Evolutionary conservation across 768 basidiomycete genomes (phyloP).

Genomic region (Flagelloscypha sp.): DNA sequence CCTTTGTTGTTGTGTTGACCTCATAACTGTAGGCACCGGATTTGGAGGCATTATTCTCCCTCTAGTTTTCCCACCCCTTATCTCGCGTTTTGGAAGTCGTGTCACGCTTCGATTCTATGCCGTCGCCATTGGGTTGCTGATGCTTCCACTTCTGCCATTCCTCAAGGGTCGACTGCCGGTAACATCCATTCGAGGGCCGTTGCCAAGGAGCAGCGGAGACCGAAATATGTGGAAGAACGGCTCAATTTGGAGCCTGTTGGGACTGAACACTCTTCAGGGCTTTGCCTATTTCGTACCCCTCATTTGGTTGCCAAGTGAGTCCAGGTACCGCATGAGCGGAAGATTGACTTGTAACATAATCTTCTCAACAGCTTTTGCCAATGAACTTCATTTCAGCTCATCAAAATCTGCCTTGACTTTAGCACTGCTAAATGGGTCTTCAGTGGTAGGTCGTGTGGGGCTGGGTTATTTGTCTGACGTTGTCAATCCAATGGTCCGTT

Average conservation of each 20-base stretch:
- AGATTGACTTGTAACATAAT: background rate
- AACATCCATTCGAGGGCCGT: constrained; percentile 4
- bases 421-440: constrained; percentile 18
- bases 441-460: constrained; percentile 16
- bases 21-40: constrained; percentile 12
- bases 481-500: constrained; percentile 15
- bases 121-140: constrained; percentile 8
- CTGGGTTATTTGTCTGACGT: constrained; percentile 21
- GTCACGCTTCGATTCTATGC: constrained; percentile 18
- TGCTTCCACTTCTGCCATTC: constrained; percentile 18
- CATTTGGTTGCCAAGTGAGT: constrained; percentile 19
- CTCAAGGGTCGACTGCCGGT: constrained; percentile 17
- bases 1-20: background rate
- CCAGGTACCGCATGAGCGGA: too few relatives aligned
- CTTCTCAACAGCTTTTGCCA: constrained; percentile 16
- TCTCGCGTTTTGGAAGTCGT: constrained; percentile 14
- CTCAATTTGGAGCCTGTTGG: constrained; percentile 15
- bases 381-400: constrained; percentile 13
- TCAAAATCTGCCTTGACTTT: constrained; percentile 16
- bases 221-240: constrained; percentile 11
- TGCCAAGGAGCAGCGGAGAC: constrained; percentile 2
- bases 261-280: constrained; percentile 18
- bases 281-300: constrained; percentile 20
- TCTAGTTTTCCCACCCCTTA: constrained; percentile 17
- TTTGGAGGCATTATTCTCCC: constrained; percentile 21